These are phyloP conservation scores for Fusarium xylarioides DNA, from an alignment of 2,329 filamentous ascomycete species.

Conservation along the genomic window DNA sequence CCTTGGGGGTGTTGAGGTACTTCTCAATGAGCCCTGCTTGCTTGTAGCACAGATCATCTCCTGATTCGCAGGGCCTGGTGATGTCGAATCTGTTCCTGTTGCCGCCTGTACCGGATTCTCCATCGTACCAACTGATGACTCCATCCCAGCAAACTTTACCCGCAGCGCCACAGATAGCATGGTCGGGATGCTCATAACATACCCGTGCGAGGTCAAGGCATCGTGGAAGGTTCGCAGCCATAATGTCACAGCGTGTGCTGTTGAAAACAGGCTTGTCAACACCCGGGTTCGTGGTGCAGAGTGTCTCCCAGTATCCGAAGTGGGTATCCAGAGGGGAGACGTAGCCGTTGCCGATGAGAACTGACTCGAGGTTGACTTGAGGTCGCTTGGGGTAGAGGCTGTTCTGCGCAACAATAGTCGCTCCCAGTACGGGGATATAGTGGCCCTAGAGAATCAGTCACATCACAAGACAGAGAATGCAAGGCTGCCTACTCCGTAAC, in stretches of 20 bases:
- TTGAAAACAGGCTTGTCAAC: constrained; percentile 25
- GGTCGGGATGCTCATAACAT: constrained; percentile 32
- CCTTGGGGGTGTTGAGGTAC: not conserved
- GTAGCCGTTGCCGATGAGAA: constrained; percentile 34
- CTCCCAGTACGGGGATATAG: constrained; percentile 33
- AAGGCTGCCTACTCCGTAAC: constrained; percentile 15
- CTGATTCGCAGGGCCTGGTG: not conserved
- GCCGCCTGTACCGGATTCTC: not conserved
- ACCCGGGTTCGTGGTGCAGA: constrained; percentile 32
- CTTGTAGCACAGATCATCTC: constrained; percentile 15
- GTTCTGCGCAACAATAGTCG: constrained; percentile 36
- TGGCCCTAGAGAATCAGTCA: constrained; percentile 8
- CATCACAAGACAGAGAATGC: fast-evolving
- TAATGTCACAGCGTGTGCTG: constrained; percentile 20
- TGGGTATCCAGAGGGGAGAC: constrained; percentile 30
- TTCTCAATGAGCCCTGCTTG: not conserved
- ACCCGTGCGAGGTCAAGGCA: constrained; percentile 26
- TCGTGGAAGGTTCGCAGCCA: constrained; percentile 30
- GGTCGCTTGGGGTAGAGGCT: constrained; percentile 16
- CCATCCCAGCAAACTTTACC: constrained; percentile 22
- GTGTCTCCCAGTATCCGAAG: constrained; percentile 34
- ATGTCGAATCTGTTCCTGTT: constrained; percentile 20
- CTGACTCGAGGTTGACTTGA: constrained; percentile 15
- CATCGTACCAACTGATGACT: constrained; percentile 1
- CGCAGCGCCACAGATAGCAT: constrained; percentile 24